Percentiles rank a stretch among this genome's conserved stretches.
phyloP scores from a whole-genome alignment of 495 filamentous ascomycete species.

The Penicillium cataractarum region DNA sequence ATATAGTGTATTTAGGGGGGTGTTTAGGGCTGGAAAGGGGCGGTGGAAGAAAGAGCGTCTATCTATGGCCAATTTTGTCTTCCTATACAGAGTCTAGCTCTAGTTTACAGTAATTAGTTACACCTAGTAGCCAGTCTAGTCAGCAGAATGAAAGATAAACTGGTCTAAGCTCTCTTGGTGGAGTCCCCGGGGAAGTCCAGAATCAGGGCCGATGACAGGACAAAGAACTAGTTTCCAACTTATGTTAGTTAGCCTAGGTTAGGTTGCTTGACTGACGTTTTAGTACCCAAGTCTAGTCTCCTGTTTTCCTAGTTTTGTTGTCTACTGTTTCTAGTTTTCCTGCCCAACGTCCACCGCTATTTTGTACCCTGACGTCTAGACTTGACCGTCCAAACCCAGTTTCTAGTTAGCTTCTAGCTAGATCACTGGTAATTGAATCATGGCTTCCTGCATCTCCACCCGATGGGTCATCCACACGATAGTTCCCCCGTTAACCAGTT shows the following conservation, averaged over 20 bases:
- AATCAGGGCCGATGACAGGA: conserved; percentile 20
- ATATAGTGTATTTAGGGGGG: background rate
- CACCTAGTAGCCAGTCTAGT: no score
- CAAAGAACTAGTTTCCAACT: background rate
- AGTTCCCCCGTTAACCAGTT: background rate
- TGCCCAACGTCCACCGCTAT: conserved; percentile 40
- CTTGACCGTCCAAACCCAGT: background rate
- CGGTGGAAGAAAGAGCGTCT: background rate
- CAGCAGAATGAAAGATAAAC: no score
- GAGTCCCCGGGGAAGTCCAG: conserved; percentile 19
- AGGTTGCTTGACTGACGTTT: no score
- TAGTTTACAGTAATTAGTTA: no score
- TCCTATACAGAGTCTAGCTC: no score
- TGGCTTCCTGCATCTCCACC: conserved; percentile 16
- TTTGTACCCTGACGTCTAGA: conserved; percentile 18
- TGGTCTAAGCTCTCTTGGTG: conserved; percentile 2
- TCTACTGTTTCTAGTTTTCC: conserved; percentile 10
- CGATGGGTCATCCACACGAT: background rate
- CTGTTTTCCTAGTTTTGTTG: background rate
- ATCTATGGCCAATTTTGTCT: background rate
- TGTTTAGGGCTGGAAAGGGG: background rate
- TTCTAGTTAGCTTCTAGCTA: no score
- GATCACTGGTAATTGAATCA: background rate
- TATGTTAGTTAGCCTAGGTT: background rate
- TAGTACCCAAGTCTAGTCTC: background rate